Base-by-base conservation (phyloP, 169 alveolate genomes). In the Plasmodium gonderi region DNA sequence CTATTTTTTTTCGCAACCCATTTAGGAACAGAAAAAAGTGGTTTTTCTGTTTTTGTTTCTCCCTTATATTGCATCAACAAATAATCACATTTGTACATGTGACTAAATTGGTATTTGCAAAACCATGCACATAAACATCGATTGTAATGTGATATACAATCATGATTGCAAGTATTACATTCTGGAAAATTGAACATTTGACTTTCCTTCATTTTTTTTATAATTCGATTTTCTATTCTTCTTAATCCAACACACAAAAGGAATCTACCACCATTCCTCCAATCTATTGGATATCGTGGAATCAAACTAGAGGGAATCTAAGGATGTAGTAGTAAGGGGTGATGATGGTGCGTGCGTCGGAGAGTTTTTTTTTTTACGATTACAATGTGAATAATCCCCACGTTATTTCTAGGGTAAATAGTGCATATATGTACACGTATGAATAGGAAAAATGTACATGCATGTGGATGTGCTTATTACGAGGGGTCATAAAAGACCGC, bases 241-340 rank as follows among this genome's bases (percentile, higher is more conserved):
- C 97, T 96, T 83, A 97, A 36, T 0, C 97, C 98, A 14, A 96
- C 96, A 20, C 96, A 93, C 54, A 97, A 78, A 80, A 97, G 79
- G 60, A 96, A 97, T 9, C 98, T 92, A 0, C 98, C 98, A 38
- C 97, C 98, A 79, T 97, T 97, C 7, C 98, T 64, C 98, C 98
- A 97, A 82, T 97, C 98, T 8, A 94, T 90, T 11, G 98, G 98
- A 67, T 91, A 97, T 9, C 98, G 83, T 6, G 98, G 98, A 14
- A 97, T 91, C 33, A 96, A 80, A n/a, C 96, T 95, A 2, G 97
- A 42, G 7, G 98, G 98, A 64, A 96, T 94, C 98, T 97, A 42
- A 36, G 26, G 69, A 31, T n/a, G 40, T 0, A 0, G 3, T 3
- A 17, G 8, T 0, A 17, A 36, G 76, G 33, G 33, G 14, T 20